Evolutionary conservation across 2,329 filamentous ascomycete genomes (phyloP), one percentile per base, ranked within the genome.

Genomic region (Stenocarpella maydis): DNA sequence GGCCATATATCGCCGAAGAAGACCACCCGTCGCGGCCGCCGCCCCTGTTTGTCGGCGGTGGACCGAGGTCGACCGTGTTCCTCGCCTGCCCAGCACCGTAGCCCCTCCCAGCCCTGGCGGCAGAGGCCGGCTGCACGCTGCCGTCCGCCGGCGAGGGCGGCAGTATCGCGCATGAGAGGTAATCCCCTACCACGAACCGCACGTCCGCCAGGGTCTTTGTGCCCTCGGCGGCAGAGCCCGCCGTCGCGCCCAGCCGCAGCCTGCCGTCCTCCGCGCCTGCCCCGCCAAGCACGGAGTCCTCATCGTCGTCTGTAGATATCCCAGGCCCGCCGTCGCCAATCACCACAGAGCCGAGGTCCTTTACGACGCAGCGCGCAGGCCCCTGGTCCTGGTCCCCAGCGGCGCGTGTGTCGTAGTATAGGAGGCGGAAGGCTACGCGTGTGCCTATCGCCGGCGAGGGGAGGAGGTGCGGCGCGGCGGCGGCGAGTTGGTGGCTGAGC

Each of bases 181-280:
- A 97, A 79, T 98, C 95, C 0, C 95, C 95, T 72, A 96, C 91
- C 14, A 97, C 91, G 76, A 97, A 97, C 26, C 91, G 88, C 41
- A 88, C 90, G 66, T 97, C 93, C 45, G 85, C 85, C 39, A 98
- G 81, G 10, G 92, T 95, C 82, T 91, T 95, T 34, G 90, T 85
- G 14, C 88, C 86, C 34, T 93, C 90, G 7, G 87, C 87, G 41
- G 84, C 84, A 66, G 87, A 79, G 60, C 77, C 77, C 72, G 75
- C 74, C 73, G 73, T 75, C 71, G 75, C 77, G 69, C 75, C 75
- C 71, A 72, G 69, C 21, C 72, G 75, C 19, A 73, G 77, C 41
- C 71, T 70, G n/a, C 76, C 75, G 64, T 76, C 77, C 9, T 73
- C 75, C 53, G 75, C 34, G 10, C 9, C 10, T 9, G 77, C 55